Base-by-base conservation (phyloP, 2,329 filamentous ascomycete genomes). In the Diaporthe batatas region DNA sequence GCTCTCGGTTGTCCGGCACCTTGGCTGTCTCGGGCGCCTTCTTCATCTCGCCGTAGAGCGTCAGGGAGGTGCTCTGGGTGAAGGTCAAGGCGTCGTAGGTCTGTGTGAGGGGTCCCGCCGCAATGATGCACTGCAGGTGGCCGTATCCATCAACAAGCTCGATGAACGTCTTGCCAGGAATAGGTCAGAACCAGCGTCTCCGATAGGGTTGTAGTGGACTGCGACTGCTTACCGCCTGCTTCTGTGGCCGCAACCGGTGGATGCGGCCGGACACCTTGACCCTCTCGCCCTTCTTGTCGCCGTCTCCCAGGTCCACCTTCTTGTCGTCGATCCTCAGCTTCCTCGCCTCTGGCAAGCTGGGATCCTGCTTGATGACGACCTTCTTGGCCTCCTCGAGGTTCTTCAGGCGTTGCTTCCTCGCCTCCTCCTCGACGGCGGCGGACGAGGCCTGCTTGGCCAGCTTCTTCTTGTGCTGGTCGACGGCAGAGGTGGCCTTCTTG, bases 81-180 rank as follows among this genome's bases (percentile, higher is more conserved):
- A 98, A 89, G 32, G 93, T 95, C 77, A 97, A 86, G 75, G 94
- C 93, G 80, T 97, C 94, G 85, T 97, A 97, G n/a, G 94, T 96
- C 87, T 94, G 95, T 77, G 94, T 92, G 78, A 98, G 88, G 75
- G 94, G 88, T 72, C 95, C 95, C 3, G 87, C 83, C 71, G 91
- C 89, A 77, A 98, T 86, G 75, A 98, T 89, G 80, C 94, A 95
- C 86, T 98, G 95, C 81, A 98, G 87, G 79, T 92, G 91, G 70
- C 93, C 94, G 79, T 95, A 94, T 73, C 95, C 95, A 80, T 97
- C 94, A 75, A 91, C 88, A 75, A 98, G 86, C n/a, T 92, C 96
- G 80, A 98, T 87, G 83, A 98, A 98, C 2, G 73, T 74, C 73
- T 74, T n/a, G 58, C 21, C 44, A 49, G 14, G 11, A 16, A 11